phyloP scores from a whole-genome alignment of 257 asterid species.

The Leptodermis oblonga region DNA sequence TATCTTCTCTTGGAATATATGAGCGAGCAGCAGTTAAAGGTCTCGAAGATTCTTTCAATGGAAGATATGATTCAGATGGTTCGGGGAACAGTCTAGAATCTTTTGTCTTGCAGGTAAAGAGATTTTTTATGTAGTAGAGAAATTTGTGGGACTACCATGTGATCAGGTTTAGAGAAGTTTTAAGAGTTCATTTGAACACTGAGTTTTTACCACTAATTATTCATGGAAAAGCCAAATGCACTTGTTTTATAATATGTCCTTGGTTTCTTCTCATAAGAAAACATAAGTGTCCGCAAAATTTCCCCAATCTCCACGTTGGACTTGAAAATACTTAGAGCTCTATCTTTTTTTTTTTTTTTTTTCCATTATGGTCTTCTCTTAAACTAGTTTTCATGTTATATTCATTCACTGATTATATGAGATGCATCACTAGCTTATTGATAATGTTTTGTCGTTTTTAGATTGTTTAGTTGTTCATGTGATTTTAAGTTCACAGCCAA shows the following conservation, averaged over 20 bases:
- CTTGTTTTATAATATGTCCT: neutral
- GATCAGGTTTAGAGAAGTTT: neutral
- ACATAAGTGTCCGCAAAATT: neutral
- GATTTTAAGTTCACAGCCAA: neutral
- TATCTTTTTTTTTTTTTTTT: neutral
- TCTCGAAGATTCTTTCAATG: constrained; percentile 77
- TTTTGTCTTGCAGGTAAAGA: constrained; percentile 78
- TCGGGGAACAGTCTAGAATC: constrained; percentile 85
- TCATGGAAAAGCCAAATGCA: neutral
- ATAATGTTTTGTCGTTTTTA: neutral
- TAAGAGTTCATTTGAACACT: neutral
- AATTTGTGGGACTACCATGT: neutral
- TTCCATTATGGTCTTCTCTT: too few species aligned
- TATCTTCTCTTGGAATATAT: constrained; percentile 76
- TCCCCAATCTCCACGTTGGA: neutral
- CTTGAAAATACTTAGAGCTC: neutral
- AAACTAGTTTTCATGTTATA: neutral
- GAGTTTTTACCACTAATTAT: neutral
- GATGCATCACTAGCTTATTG: neutral
- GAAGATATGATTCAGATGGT: constrained; percentile 97
- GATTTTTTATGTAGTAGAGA: neutral
- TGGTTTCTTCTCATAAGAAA: neutral
- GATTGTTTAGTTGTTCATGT: neutral
- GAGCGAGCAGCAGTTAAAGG: constrained; percentile 78
- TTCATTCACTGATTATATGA: neutral